Percentiles rank a stretch among this genome's conserved stretches.
Evolutionary conservation across 805 yeast species (phyloP).

Genomic region (Wickerhamiella siamensis): DNA sequence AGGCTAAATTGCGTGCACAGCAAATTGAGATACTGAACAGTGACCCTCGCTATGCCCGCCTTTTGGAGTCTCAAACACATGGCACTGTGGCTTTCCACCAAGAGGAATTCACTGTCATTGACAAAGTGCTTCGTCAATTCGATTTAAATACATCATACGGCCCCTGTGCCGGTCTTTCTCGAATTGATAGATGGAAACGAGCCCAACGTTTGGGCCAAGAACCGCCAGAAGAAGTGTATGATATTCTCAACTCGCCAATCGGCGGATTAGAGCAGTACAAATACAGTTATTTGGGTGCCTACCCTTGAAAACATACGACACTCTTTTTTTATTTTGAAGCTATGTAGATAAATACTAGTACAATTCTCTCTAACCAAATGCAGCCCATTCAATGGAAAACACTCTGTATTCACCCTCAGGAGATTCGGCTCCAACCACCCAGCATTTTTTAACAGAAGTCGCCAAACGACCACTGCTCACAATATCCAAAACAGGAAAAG

Average conservation of each 20-base stretch:
- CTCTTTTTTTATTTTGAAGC: background rate
- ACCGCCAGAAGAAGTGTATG: constrained; percentile 25
- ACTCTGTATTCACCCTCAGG: constrained; percentile 25
- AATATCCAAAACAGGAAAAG: constrained; percentile 42
- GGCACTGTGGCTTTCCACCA: constrained; percentile 19
- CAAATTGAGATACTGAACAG: background rate
- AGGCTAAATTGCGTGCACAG: background rate
- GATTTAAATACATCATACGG: constrained; percentile 26
- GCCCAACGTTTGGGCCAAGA: constrained; percentile 25
- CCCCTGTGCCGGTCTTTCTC: constrained; percentile 27
- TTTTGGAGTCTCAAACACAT: constrained; percentile 6
- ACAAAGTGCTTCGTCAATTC: constrained; percentile 23
- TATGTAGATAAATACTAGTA: constrained; percentile 1
- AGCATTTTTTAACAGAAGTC: constrained; percentile 78
- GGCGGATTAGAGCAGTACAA: constrained; percentile 4
- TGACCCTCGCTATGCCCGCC: background rate
- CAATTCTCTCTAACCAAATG: constrained; percentile 89
- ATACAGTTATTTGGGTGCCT: constrained; percentile 1
- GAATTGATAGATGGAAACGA: constrained; percentile 28
- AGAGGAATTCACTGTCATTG: constrained; percentile 18
- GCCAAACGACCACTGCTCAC: constrained; percentile 85
- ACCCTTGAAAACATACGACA: background rate
- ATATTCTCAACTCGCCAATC: constrained; percentile 19
- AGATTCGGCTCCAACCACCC: constrained; percentile 36
- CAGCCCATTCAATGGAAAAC: constrained; percentile 91